A percentile compares a stretch with the other conserved stretches of the same genome.
These are phyloP conservation scores for Citrus hindsii DNA, from an alignment of 345 rosid genomes.

Conservation along the genomic window DNA sequence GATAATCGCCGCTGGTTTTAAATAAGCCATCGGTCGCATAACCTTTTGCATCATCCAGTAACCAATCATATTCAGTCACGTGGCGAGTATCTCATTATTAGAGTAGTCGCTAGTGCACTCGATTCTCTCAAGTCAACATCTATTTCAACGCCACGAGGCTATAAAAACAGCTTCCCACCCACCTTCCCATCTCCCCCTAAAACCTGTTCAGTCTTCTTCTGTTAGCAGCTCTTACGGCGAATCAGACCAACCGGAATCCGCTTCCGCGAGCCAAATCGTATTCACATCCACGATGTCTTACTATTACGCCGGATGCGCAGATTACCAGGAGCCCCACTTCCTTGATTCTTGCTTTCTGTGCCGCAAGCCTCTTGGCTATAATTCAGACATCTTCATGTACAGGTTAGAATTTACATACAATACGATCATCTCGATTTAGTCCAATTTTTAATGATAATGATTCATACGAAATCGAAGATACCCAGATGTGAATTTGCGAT, in stretches of 20 bases:
- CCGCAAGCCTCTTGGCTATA: conserved; percentile 48
- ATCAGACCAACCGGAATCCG: background rate
- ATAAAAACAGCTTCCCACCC: background rate
- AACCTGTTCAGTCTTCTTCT: background rate
- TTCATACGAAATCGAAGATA: background rate
- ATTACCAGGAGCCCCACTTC: conserved; percentile 48
- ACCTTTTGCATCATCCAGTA: no score
- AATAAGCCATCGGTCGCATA: background rate
- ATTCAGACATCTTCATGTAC: conserved; percentile 91
- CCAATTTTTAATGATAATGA: background rate
- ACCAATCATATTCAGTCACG: background rate
- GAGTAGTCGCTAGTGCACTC: conserved; percentile 18
- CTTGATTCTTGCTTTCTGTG: conserved; percentile 76
- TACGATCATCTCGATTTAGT: background rate
- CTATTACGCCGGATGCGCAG: conserved; percentile 28
- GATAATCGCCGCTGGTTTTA: conserved; percentile 14
- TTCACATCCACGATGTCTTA: conserved; percentile 20
- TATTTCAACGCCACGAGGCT: background rate
- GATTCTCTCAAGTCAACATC: conserved; percentile 14
- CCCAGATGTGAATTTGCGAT: background rate
- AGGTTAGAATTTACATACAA: conserved; percentile 34
- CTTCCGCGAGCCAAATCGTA: no score
- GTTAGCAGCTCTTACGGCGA: background rate
- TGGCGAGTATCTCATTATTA: conserved; percentile 6
- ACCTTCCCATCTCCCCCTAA: background rate